These are phyloP conservation scores for Blastobotrys ciferrii DNA, from an alignment of 1,139 yeast species.

Conservation along the genomic window DNA sequence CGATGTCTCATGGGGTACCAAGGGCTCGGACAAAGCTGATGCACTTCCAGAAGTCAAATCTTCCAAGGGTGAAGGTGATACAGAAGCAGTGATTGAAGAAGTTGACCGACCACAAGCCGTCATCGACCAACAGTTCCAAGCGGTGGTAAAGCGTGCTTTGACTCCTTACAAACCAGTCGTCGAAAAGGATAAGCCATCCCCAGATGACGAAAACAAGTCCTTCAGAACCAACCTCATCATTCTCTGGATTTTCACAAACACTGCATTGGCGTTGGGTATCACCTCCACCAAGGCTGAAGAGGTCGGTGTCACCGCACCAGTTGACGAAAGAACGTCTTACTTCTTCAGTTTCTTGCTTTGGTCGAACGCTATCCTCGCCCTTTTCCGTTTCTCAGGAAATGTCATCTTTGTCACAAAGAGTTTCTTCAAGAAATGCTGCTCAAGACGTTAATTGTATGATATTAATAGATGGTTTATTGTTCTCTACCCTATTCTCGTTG, in stretches of 20 bases:
- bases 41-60: constrained; percentile 54
- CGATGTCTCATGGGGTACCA: constrained; percentile 98
- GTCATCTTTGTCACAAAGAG: constrained; percentile 52
- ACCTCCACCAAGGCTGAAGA: constrained; percentile 35
- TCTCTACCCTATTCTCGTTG: neutral
- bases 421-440: constrained; percentile 32
- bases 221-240: constrained; percentile 80
- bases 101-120: constrained; percentile 71
- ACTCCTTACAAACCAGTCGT: constrained; percentile 42
- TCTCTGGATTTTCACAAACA: constrained; percentile 76
- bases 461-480: neutral
- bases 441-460: constrained; percentile 22
- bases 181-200: constrained; percentile 37
- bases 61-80: constrained; percentile 58
- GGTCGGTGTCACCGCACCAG: constrained; percentile 37
- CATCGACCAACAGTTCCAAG: constrained; percentile 49
- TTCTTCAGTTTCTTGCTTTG: constrained; percentile 73
- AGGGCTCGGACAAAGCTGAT: constrained; percentile 70
- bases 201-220: constrained; percentile 61
- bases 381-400: constrained; percentile 71
- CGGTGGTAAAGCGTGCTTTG: constrained; percentile 44
- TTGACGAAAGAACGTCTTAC: constrained; percentile 45
- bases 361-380: constrained; percentile 79
- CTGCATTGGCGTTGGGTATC: constrained; percentile 67
- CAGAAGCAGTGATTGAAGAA: constrained; percentile 70